Conservation (phyloP, 768 basidiomycete species). For the Coprinopsis strossmayeri region DNA sequence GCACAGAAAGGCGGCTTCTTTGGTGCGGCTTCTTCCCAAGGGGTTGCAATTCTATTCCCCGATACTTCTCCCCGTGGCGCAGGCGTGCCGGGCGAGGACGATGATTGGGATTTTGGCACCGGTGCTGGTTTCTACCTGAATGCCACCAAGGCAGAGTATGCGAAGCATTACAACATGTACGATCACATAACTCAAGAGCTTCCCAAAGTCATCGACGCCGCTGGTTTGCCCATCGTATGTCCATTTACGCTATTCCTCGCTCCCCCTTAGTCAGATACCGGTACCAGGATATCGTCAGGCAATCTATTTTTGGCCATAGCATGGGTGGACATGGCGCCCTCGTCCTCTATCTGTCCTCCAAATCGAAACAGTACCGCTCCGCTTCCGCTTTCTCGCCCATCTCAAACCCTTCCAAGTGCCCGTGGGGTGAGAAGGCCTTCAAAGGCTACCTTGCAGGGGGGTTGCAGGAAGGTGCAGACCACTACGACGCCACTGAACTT, state of each 20-base stretch:
- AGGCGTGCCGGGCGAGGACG: constrained; percentile 72
- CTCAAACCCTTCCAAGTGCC: constrained; percentile 77
- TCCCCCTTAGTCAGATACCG: not conserved
- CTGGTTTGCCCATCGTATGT: constrained; percentile 73
- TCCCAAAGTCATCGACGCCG: constrained; percentile 67
- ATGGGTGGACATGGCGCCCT: constrained; percentile 98
- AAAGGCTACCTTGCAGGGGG: constrained; percentile 75
- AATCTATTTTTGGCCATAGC: constrained; percentile 92
- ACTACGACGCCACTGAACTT: constrained; percentile 84
- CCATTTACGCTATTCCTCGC: not conserved
- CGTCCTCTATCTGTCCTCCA: constrained; percentile 78
- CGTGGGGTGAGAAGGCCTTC: constrained; percentile 95
- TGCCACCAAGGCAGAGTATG: constrained; percentile 71
- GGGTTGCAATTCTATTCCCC: constrained; percentile 88
- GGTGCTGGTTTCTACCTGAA: constrained; percentile 97
- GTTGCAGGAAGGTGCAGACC: constrained; percentile 60
- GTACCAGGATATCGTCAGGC: constrained; percentile 67
- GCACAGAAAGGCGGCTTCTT: constrained; percentile 94
- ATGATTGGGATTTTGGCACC: constrained; percentile 87
- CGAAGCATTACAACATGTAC: constrained; percentile 84
- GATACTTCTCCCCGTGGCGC: constrained; percentile 96
- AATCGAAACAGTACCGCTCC: constrained; percentile 68
- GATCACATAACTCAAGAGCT: constrained; percentile 81
- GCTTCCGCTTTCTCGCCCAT: constrained; percentile 87
- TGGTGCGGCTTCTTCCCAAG: constrained; percentile 75